phyloP scores from a whole-genome alignment of 2,329 filamentous ascomycete genomes.

The Trichoderma cornu-damae region DNA sequence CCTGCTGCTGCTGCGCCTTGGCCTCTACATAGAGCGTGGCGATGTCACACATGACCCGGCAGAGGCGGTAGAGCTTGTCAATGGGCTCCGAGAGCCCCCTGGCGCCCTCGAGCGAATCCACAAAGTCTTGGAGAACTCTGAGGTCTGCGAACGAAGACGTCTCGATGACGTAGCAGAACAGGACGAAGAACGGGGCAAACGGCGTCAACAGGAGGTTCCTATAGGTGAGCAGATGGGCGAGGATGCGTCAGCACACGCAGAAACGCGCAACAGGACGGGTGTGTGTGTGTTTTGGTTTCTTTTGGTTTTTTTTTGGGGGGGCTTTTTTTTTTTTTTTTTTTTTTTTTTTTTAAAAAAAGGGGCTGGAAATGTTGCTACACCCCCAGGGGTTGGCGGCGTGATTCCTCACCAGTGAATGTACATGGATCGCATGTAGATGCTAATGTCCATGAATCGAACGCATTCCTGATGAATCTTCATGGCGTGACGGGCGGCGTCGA shows the following conservation, averaged over 20 bases:
- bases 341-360: not conserved
- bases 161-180: conserved; percentile 55
- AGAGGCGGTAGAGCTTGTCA: conserved; percentile 57
- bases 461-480: conserved; percentile 43
- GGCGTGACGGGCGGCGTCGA: conserved; percentile 46
- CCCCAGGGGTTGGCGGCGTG: too few species aligned
- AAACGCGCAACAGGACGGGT: too few species aligned
- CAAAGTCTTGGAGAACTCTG: conserved; percentile 50
- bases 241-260: not conserved
- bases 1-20: conserved; percentile 45
- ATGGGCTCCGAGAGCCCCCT: conserved; percentile 52
- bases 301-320: not conserved
- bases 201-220: conserved; percentile 54
- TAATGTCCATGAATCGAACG: conserved; percentile 40
- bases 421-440: conserved; percentile 39
- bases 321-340: too few species aligned
- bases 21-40: conserved; percentile 58
- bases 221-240: not conserved
- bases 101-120: conserved; percentile 48
- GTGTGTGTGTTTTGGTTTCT: too few species aligned
- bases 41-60: conserved; percentile 56
- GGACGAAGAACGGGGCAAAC: conserved; percentile 55
- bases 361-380: not conserved
- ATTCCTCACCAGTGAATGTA: conserved; percentile 50
- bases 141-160: conserved; percentile 51